Percentiles rank a stretch among this genome's conserved stretches.
Evolutionary conservation across 768 basidiomycete species (phyloP).

Genomic region (Cyathus striatus): DNA sequence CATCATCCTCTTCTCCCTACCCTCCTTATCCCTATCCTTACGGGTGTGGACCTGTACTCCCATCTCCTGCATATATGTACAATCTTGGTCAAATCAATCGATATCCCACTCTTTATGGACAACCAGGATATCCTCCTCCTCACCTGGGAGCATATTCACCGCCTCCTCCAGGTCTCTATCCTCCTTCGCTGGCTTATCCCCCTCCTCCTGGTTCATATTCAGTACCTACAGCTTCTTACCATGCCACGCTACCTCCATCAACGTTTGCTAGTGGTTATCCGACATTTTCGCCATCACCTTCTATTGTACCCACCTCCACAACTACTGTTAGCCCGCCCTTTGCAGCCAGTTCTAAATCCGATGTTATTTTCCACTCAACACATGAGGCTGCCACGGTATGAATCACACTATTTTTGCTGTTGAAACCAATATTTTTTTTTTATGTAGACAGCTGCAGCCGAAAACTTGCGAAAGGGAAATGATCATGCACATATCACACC

Average conservation of each 20-base stretch:
- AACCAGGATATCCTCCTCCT: slow-evolving; percentile 2
- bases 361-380: neutral
- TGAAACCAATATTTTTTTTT: too few relatives aligned
- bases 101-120: slow-evolving; percentile 2
- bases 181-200: neutral
- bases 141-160: neutral
- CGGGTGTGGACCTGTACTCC: slow-evolving; percentile 5
- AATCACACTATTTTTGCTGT: too few relatives aligned
- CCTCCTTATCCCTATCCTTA: slow-evolving; percentile 10
- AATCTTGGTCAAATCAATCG: slow-evolving; percentile 11
- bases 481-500: too few relatives aligned
- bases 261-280: too few relatives aligned
- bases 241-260: too few relatives aligned
- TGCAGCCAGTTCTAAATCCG: neutral
- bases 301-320: neutral
- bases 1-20: slow-evolving; percentile 9
- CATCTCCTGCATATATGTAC: slow-evolving; percentile 10
- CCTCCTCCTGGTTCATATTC: neutral
- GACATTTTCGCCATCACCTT: too few relatives aligned
- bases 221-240: neutral
- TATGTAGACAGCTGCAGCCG: too few relatives aligned
- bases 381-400: neutral
- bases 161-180: neutral
- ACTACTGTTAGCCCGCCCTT: neutral
- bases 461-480: too few relatives aligned